Evolutionary conservation across 306 rosid genomes (phyloP).

Genomic region (Psophocarpus tetragonolobus): DNA sequence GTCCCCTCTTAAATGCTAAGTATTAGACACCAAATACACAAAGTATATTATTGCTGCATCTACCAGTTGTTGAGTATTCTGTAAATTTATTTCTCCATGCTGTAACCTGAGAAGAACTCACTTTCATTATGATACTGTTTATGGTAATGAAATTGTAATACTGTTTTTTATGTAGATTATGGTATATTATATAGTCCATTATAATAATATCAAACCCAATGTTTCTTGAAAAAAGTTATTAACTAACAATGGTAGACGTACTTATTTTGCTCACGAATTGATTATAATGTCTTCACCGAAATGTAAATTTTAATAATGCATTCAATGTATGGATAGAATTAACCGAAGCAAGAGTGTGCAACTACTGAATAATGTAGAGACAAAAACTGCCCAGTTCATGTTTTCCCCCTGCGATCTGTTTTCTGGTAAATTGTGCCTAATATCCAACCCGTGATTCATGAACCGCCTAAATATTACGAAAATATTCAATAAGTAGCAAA

Average conservation of each 20-base stretch:
- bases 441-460: slow-evolving; percentile 42
- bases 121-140: too few relatives aligned
- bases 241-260: neutral
- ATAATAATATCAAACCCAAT: neutral
- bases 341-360: neutral
- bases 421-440: slow-evolving; percentile 52
- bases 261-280: neutral
- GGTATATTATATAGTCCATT: neutral
- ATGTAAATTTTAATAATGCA: neutral
- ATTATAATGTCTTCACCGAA: neutral
- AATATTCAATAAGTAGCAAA: slow-evolving; percentile 8
- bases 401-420: neutral
- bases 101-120: neutral
- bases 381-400: slow-evolving; percentile 23
- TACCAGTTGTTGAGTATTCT: neutral
- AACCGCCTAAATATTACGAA: neutral
- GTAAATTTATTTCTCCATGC: neutral
- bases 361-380: neutral
- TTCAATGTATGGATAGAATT: neutral
- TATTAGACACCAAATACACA: too few relatives aligned
- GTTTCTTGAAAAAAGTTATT: neutral
- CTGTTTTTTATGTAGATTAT: neutral
- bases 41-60: too few relatives aligned
- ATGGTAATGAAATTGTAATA: neutral
- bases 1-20: too few relatives aligned